These are phyloP conservation scores for Boletus subcaerulescens DNA, from an alignment of 768 basidiomycete genomes.

Conservation along the genomic window DNA sequence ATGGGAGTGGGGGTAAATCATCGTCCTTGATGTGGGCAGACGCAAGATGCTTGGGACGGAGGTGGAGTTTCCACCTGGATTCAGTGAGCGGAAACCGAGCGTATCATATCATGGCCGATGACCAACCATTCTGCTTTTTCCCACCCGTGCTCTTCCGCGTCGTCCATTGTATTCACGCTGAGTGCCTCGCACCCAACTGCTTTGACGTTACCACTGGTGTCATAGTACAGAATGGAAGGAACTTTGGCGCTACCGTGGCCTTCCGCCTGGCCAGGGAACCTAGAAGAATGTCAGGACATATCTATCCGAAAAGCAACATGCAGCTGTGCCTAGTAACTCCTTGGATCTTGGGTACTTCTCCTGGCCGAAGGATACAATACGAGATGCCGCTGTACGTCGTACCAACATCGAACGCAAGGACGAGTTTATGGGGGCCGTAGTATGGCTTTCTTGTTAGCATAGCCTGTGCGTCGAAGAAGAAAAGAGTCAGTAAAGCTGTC, in stretches of 20 bases:
- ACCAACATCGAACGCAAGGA: background rate
- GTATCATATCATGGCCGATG: too few species aligned
- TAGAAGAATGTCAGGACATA: background rate
- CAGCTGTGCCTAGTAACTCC: background rate
- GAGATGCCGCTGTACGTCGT: background rate
- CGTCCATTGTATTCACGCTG: background rate
- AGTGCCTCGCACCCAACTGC: background rate
- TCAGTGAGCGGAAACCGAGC: background rate
- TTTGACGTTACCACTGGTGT: background rate
- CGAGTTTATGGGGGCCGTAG: background rate
- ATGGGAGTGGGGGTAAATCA: background rate
- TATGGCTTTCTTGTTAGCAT: background rate
- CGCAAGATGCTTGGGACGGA: background rate
- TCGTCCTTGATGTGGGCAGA: background rate
- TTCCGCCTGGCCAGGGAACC: slow-evolving; percentile 1
- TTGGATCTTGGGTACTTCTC: background rate
- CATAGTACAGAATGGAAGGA: slow-evolving; percentile 6
- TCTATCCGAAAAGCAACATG: background rate
- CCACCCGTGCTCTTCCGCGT: background rate
- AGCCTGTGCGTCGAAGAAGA: background rate
- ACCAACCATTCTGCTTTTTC: slow-evolving; percentile 1
- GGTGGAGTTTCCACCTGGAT: background rate
- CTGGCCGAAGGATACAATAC: background rate
- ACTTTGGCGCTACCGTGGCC: slow-evolving; percentile 1
- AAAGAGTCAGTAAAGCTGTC: too few species aligned